These are phyloP conservation scores for Pythium phragmitis DNA, from an alignment of 352 stramenopile genomes.

Conservation along the genomic window DNA sequence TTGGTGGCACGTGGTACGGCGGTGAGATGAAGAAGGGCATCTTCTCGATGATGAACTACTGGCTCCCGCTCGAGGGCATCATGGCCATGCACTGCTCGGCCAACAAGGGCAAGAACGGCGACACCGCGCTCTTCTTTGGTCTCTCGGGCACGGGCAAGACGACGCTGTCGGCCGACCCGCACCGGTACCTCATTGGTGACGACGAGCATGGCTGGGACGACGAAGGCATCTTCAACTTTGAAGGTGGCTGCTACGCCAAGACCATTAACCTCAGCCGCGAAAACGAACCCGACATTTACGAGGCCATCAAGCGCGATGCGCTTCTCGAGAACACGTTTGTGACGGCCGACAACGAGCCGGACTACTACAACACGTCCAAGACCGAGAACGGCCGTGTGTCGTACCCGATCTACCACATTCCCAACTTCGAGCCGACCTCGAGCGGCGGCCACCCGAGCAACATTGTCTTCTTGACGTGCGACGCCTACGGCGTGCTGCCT, in stretches of 20 bases:
- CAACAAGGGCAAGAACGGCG: slow-evolving; percentile 49
- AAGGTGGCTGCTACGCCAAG: slow-evolving; percentile 97
- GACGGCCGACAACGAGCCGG: slow-evolving; percentile 36
- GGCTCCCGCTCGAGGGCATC: slow-evolving; percentile 52
- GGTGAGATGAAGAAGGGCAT: slow-evolving; percentile 77
- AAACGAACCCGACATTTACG: slow-evolving; percentile 96
- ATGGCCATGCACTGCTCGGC: slow-evolving; percentile 64
- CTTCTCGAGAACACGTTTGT: slow-evolving; percentile 61
- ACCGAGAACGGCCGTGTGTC: slow-evolving; percentile 57
- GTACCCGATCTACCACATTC: slow-evolving; percentile 63
- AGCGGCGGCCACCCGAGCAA: slow-evolving; percentile 64
- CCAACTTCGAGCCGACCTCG: slow-evolving; percentile 42
- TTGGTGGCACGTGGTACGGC: slow-evolving; percentile 64
- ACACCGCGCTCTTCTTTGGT: slow-evolving; percentile 58
- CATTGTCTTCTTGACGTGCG: slow-evolving; percentile 96
- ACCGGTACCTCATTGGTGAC: slow-evolving; percentile 92
- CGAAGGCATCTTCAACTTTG: slow-evolving; percentile 96
- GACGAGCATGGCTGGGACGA: slow-evolving; percentile 77
- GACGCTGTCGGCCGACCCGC: slow-evolving; percentile 85
- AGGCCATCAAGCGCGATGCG: slow-evolving; percentile 41
- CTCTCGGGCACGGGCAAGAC: slow-evolving; percentile 91
- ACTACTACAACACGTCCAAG: slow-evolving; percentile 62
- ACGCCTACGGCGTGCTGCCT: slow-evolving; percentile 95
- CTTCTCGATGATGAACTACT: slow-evolving; percentile 77
- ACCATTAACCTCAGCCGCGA: slow-evolving; percentile 92